Evolutionary conservation across 129 eudicot genomes (phyloP), one percentile per base, ranked within the genome.

Genomic region (Apium graveolens): DNA sequence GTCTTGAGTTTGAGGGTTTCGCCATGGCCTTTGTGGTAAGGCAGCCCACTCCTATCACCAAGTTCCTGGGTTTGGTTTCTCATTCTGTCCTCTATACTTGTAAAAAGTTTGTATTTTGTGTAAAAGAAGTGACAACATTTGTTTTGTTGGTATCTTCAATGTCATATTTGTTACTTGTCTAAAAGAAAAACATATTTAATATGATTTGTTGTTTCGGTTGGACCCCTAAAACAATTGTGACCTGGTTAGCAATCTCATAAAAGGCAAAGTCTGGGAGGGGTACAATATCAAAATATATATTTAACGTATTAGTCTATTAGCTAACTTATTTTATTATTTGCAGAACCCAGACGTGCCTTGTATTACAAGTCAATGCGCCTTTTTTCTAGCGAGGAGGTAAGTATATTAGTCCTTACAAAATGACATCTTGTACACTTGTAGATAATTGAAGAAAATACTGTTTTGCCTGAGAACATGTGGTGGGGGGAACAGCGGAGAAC

Each of bases 271-370:
- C 53, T 0, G 21, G 21, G 20, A 3, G 53, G 53, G 53, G 21
- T 48, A 60, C 29, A 7, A 60, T 27, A 46, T 75, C 35, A 31
- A 44, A 35, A 35, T 1, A 1, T 49, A 21, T 10, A 46, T 11
- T 31, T 49, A 3, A 44, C 11, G 16, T 44, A 44, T 42, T 27
- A 70, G 27, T 34, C 57, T 11, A 5, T n/a, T 27, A 21, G 39
- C 3, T 41, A n/a, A 73, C 79, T 49, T 77, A 45, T 77, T 77
- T 81, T 73, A 55, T 35, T 53, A 51, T 43, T 24, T 86, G 90
- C 88, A 95, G 99, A 86, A 76, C 90, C 97, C 79, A 92, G 99
- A 82, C 97, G 86, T 46, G 87, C 89, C 80, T 78, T 95, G 83
- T 90, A 90, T 87, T 90, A 87, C 89, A 95, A 78, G 37, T 84